A percentile compares a stretch with the other conserved stretches of the same genome.
Conservation (phyloP, 164 flowering plant species). For the Vitis riparia region DNA sequence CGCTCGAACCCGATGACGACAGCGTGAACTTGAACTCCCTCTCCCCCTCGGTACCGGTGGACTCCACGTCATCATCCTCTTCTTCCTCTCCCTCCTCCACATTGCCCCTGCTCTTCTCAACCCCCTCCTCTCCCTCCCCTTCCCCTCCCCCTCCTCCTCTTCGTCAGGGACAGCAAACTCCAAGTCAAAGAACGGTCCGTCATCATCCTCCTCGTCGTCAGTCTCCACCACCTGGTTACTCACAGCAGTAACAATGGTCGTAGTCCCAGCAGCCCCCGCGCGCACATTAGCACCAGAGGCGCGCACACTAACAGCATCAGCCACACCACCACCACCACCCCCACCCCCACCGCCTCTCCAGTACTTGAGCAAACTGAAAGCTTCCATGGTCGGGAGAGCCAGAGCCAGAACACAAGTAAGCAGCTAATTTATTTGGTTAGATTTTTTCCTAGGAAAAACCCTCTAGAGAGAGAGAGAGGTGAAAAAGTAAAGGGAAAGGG, state of each 20-base stretch:
- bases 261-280: constrained; percentile 18
- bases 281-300: constrained; percentile 1
- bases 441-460: no score
- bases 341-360: constrained; percentile 50
- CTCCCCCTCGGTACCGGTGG: constrained; percentile 30
- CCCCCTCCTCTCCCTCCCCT: constrained; percentile 14
- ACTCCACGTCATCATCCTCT: constrained; percentile 12
- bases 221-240: constrained; percentile 10
- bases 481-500: background rate
- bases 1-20: constrained; percentile 27
- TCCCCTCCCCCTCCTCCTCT: constrained; percentile 25
- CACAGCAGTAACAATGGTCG: constrained; percentile 21
- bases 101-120: constrained; percentile 4
- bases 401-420: constrained; percentile 26
- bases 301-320: background rate
- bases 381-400: constrained; percentile 99
- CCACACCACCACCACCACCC: background rate
- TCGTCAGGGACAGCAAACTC: constrained; percentile 60
- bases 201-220: constrained; percentile 40
- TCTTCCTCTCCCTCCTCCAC: constrained; percentile 18
- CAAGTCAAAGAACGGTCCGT: constrained; percentile 82
- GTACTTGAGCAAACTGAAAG: constrained; percentile 85
- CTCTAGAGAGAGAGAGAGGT: background rate
- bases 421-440: background rate
- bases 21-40: constrained; percentile 58